A percentile compares a stretch with the other conserved stretches of the same genome.
These are phyloP conservation scores for Macrocybe gigantea DNA, from an alignment of 768 basidiomycete species.

Conservation along the genomic window DNA sequence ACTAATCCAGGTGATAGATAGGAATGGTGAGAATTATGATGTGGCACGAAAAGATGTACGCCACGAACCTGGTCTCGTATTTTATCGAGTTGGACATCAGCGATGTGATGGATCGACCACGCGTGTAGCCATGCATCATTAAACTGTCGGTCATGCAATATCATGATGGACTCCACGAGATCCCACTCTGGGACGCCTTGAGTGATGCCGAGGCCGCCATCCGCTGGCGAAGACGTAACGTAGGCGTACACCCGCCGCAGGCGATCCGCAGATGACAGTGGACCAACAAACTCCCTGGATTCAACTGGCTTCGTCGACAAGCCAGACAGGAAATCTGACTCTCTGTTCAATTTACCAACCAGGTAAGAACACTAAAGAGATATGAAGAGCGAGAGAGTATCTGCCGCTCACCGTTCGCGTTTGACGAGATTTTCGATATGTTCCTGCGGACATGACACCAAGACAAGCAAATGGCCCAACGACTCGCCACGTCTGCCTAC, in stretches of 20 bases:
- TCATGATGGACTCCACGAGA: conserved; percentile 75
- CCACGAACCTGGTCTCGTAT: conserved; percentile 66
- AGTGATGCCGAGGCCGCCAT: conserved; percentile 81
- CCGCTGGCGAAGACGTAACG: conserved; percentile 61
- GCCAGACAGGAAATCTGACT: conserved; percentile 73
- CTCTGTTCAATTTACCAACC: conserved; percentile 28
- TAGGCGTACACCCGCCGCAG: conserved; percentile 72
- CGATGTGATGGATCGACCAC: conserved; percentile 65
- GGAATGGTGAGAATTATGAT: no score
- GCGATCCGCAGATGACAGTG: conserved; percentile 68
- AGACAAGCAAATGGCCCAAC: conserved; percentile 68
- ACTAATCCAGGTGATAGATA: conserved; percentile 25
- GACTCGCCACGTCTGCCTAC: conserved; percentile 75
- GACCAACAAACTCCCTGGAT: conserved; percentile 34
- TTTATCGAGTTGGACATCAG: conserved; percentile 57
- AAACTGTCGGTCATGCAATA: conserved; percentile 78
- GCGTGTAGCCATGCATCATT: conserved; percentile 74
- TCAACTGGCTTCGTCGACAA: conserved; percentile 52
- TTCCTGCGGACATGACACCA: conserved; percentile 63
- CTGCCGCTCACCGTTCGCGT: conserved; percentile 59
- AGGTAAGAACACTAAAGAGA: background rate
- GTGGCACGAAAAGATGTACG: background rate
- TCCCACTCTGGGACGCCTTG: conserved; percentile 71
- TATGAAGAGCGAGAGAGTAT: background rate
- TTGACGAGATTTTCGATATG: conserved; percentile 61